These are phyloP conservation scores for Cryphonectria nitschkei DNA, from an alignment of 2,329 filamentous ascomycete species.

Conservation along the genomic window DNA sequence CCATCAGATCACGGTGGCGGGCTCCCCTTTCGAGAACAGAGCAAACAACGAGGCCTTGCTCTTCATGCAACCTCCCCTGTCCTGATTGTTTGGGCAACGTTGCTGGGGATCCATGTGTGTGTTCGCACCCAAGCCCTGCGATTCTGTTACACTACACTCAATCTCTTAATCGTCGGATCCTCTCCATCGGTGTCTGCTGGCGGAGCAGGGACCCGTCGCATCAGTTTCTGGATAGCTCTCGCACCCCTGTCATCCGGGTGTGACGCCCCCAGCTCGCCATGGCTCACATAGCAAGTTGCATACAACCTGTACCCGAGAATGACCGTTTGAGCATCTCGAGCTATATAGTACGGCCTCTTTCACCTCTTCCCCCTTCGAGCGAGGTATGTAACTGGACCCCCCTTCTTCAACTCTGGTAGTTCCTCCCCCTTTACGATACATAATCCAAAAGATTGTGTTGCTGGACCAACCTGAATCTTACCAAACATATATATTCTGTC, in stretches of 20 bases:
- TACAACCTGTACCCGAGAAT: conserved; percentile 51
- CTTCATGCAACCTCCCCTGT: conserved; percentile 8
- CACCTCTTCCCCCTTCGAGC: conserved; percentile 47
- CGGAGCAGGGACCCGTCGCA: conserved; percentile 28
- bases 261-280: conserved; percentile 43
- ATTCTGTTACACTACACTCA: conserved; percentile 16
- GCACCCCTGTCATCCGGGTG: conserved; percentile 16
- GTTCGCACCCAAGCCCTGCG: conserved; percentile 16
- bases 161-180: conserved; percentile 23
- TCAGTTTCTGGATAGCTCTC: conserved; percentile 26
- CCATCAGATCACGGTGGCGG: neutral
- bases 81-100: conserved; percentile 13
- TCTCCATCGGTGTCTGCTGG: conserved; percentile 18
- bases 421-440: conserved; percentile 13
- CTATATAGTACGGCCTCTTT: conserved; percentile 56
- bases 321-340: conserved; percentile 44
- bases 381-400: conserved; percentile 45
- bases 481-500: neutral
- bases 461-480: conserved; percentile 22
- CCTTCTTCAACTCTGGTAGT: conserved; percentile 35
- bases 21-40: neutral
- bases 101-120: conserved; percentile 25
- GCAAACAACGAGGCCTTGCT: neutral
- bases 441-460: conserved; percentile 24
- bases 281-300: conserved; percentile 66